Percentiles rank a stretch among this genome's conserved stretches.
phyloP scores from a whole-genome alignment of 345 rosid genomes.

The Citrus inodora region DNA sequence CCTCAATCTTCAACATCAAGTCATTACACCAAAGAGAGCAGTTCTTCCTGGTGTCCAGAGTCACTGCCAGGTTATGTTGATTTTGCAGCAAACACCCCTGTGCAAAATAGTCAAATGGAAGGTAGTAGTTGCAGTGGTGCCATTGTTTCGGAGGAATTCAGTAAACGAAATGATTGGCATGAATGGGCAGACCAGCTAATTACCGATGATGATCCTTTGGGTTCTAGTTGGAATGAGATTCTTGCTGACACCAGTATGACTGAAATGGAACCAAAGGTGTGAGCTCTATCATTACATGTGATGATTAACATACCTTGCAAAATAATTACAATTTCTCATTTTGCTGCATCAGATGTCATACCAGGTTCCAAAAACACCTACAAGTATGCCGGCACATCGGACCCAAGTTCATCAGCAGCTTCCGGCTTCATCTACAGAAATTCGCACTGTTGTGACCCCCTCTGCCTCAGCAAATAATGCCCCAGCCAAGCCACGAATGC shows the following conservation, averaged over 20 bases:
- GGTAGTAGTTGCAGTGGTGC: constrained; percentile 37
- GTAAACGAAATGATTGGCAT: constrained; percentile 64
- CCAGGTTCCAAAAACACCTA: constrained; percentile 44
- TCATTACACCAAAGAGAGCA: constrained; percentile 36
- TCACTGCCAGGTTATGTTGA: constrained; percentile 47
- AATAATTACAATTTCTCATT: constrained; percentile 13
- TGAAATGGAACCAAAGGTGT: constrained; percentile 66
- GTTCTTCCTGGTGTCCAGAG: constrained; percentile 60
- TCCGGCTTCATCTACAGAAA: constrained; percentile 54
- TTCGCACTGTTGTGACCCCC: constrained; percentile 38
- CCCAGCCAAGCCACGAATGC: constrained; percentile 78
- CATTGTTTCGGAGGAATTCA: constrained; percentile 46
- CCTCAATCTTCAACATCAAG: constrained; percentile 43
- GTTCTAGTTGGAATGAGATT: constrained; percentile 57
- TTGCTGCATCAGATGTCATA: constrained; percentile 49
- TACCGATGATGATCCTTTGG: constrained; percentile 56
- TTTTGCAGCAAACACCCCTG: constrained; percentile 39
- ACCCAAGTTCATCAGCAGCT: constrained; percentile 41
- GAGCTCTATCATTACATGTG: constrained; percentile 6
- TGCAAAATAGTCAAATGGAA: constrained; percentile 52
- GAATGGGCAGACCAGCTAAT: constrained; percentile 89
- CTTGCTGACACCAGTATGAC: constrained; percentile 40
- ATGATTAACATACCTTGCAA: constrained; percentile 10
- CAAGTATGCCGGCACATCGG: constrained; percentile 35
- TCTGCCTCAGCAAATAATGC: constrained; percentile 55